A percentile compares a stretch with the other conserved stretches of the same genome.
These are phyloP conservation scores for Leccinum angustisporum DNA, from an alignment of 1,284 basidiomycete species.

Conservation along the genomic window DNA sequence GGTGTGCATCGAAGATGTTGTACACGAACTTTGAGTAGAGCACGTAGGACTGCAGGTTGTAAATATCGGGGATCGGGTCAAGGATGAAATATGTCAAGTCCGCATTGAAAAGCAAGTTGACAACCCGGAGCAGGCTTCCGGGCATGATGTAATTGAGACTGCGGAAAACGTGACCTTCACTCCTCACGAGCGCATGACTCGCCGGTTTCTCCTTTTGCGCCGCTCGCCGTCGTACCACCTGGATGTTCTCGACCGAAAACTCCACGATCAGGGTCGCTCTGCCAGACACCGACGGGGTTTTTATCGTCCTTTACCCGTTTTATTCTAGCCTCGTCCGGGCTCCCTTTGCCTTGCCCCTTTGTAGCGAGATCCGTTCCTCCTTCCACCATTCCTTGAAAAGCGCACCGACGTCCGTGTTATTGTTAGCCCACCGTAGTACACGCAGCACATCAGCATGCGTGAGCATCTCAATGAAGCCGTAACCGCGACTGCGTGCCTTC, in stretches of 20 bases:
- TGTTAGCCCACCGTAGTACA: constrained; percentile 93
- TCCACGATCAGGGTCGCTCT: constrained; percentile 80
- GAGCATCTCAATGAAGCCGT: constrained; percentile 93
- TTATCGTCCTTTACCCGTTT: constrained; percentile 60
- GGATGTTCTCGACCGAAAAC: constrained; percentile 92
- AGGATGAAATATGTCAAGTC: no score
- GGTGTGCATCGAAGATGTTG: no score
- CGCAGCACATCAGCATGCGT: constrained; percentile 88
- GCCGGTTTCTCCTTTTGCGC: constrained; percentile 41
- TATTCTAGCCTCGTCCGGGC: constrained; percentile 45
- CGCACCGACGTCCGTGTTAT: constrained; percentile 65
- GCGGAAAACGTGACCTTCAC: neutral
- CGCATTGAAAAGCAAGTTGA: no score
- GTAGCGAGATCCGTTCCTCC: constrained; percentile 72
- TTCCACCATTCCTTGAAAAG: constrained; percentile 84
- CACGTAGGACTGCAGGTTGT: no score
- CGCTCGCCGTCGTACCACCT: constrained; percentile 74
- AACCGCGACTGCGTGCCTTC: constrained; percentile 87
- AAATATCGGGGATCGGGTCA: no score
- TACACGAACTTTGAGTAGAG: no score
- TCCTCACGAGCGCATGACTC: neutral
- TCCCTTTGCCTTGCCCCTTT: constrained; percentile 51
- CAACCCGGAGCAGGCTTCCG: constrained; percentile 7
- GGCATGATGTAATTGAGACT: constrained; percentile 15
- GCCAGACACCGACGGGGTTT: constrained; percentile 42